phyloP scores from a whole-genome alignment of 768 basidiomycete species.

The Amanita pseudoporphyria region DNA sequence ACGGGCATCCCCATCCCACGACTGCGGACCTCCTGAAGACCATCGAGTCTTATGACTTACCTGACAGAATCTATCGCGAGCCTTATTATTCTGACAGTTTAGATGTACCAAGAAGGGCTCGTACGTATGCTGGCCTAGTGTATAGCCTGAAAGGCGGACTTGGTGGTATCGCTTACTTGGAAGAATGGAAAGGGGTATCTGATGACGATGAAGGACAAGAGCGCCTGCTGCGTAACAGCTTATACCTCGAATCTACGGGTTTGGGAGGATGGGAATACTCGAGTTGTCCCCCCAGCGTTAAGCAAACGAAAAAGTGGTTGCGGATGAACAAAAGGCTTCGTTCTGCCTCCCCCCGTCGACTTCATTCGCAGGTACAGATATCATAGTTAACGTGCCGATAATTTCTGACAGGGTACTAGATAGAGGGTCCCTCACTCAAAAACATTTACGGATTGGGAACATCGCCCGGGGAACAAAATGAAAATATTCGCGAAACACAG shows the following conservation, averaged over 20 bases:
- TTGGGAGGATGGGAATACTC: conserved; percentile 79
- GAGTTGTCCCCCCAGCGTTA: conserved; percentile 51
- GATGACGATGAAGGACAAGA: background rate
- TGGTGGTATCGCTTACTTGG: conserved; percentile 43
- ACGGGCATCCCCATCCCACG: conserved; percentile 41
- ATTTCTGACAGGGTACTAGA: conserved; percentile 20
- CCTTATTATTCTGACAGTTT: conserved; percentile 68
- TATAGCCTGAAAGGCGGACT: conserved; percentile 62
- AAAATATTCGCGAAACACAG: conserved; percentile 43
- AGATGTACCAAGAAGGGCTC: conserved; percentile 60
- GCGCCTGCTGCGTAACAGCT: background rate
- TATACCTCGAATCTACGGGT: conserved; percentile 17
- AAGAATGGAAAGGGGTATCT: conserved; percentile 41
- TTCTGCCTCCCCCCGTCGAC: conserved; percentile 10
- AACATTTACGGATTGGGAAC: conserved; percentile 62
- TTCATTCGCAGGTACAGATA: conserved; percentile 43
- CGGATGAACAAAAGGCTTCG: conserved; percentile 18
- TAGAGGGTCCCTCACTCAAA: conserved; percentile 69
- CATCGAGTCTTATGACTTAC: conserved; percentile 37
- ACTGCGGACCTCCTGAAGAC: conserved; percentile 33
- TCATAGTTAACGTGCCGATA: background rate
- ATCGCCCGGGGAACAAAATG: conserved; percentile 23
- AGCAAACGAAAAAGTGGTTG: conserved; percentile 48
- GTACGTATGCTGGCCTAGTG: conserved; percentile 74
- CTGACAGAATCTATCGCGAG: conserved; percentile 57